These are phyloP conservation scores for Penicillium soppii DNA, from an alignment of 495 filamentous ascomycete species.

Conservation along the genomic window DNA sequence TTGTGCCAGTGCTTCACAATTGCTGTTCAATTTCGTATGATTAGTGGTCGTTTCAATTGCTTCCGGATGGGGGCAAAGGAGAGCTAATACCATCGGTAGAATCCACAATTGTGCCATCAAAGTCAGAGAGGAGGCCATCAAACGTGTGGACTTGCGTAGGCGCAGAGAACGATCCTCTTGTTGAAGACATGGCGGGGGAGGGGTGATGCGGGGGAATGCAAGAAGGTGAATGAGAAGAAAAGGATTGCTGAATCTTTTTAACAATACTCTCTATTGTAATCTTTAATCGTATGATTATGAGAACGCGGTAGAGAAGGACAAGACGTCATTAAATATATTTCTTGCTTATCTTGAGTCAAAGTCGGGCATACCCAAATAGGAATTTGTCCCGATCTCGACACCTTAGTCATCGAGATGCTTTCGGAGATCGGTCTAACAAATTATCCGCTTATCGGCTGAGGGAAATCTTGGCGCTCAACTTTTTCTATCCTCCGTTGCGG, in stretches of 20 bases:
- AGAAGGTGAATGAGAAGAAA: background rate
- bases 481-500: slow-evolving; percentile 22
- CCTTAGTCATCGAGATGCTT: background rate
- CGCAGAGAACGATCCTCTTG: slow-evolving; percentile 53
- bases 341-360: background rate
- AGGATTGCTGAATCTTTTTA: background rate
- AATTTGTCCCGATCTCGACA: slow-evolving; percentile 12
- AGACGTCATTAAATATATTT: background rate
- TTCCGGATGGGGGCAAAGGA: background rate
- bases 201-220: slow-evolving; percentile 12
- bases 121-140: slow-evolving; percentile 83
- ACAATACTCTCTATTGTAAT: no score
- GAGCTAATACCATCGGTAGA: slow-evolving; percentile 39
- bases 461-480: slow-evolving; percentile 41
- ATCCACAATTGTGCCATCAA: slow-evolving; percentile 66
- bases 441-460: slow-evolving; percentile 43
- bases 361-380: slow-evolving; percentile 8
- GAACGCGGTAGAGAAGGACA: background rate
- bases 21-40: slow-evolving; percentile 47
- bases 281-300: no score
- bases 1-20: slow-evolving; percentile 91
- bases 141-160: slow-evolving; percentile 62
- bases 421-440: slow-evolving; percentile 42
- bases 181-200: slow-evolving; percentile 33
- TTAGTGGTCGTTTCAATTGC: slow-evolving; percentile 8